These are phyloP conservation scores for Metschnikowia sp. DNA, from an alignment of 805 yeast genomes.

Conservation along the genomic window DNA sequence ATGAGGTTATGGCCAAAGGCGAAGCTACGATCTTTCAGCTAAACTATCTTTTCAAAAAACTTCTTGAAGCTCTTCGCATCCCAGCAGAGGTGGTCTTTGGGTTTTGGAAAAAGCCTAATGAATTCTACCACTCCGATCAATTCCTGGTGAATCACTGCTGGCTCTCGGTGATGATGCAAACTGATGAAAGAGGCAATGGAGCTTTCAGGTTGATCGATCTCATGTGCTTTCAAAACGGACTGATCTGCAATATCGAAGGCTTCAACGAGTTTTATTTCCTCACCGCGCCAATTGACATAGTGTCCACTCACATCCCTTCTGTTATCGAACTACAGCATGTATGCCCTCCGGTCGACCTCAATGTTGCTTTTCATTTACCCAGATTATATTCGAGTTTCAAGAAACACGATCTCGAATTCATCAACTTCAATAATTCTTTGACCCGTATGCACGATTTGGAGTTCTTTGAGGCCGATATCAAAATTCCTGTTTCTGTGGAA, in stretches of 20 bases:
- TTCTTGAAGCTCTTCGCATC: slow-evolving; percentile 67
- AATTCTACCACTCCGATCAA: slow-evolving; percentile 47
- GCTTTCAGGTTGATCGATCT: slow-evolving; percentile 71
- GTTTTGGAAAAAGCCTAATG: slow-evolving; percentile 76
- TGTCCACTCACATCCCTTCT: slow-evolving; percentile 85
- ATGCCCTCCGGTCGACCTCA: slow-evolving; percentile 76
- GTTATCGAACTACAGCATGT: slow-evolving; percentile 80
- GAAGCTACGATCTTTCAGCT: slow-evolving; percentile 68
- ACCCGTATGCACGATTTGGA: slow-evolving; percentile 73
- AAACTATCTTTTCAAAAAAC: slow-evolving; percentile 69
- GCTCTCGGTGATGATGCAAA: slow-evolving; percentile 77
- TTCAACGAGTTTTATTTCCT: slow-evolving; percentile 67
- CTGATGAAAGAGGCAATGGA: slow-evolving; percentile 32
- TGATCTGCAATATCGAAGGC: slow-evolving; percentile 30
- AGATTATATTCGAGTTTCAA: slow-evolving; percentile 82
- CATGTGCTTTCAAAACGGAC: slow-evolving; percentile 36
- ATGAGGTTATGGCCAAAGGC: slow-evolving; percentile 42
- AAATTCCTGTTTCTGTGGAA: slow-evolving; percentile 69
- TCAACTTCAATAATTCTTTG: slow-evolving; percentile 71
- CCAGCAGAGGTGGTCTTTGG: slow-evolving; percentile 79
- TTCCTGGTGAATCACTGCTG: slow-evolving; percentile 78
- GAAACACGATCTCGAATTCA: slow-evolving; percentile 51
- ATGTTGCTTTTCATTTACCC: slow-evolving; percentile 77
- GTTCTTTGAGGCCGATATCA: slow-evolving; percentile 71
- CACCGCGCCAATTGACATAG: slow-evolving; percentile 67